phyloP scores from a whole-genome alignment of 306 rosid species.

The Castanea crenata region DNA sequence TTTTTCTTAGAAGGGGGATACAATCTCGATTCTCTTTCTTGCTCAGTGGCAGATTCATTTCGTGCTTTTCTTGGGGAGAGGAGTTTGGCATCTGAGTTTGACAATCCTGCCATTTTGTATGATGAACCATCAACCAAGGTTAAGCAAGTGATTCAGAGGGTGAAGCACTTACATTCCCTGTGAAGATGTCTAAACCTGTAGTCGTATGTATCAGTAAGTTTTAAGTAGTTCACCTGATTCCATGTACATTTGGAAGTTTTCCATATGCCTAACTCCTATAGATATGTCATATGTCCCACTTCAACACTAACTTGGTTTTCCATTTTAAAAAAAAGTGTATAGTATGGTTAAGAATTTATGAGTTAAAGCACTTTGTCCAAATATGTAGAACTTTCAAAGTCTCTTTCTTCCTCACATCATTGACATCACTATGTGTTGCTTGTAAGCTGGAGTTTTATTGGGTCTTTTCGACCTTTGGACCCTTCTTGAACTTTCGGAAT shows the following conservation, averaged over 20 bases:
- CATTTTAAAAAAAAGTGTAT: background rate
- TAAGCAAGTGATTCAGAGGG: constrained; percentile 62
- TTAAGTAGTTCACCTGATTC: background rate
- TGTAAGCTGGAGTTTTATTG: background rate
- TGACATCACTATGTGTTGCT: background rate
- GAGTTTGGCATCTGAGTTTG: constrained; percentile 76
- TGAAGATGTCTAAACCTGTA: constrained; percentile 24
- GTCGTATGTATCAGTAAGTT: background rate
- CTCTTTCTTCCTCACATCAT: background rate
- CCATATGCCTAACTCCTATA: background rate
- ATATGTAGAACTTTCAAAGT: background rate
- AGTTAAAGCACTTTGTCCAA: background rate
- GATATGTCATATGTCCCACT: background rate
- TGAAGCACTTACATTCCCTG: constrained; percentile 53
- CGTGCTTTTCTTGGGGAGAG: constrained; percentile 80
- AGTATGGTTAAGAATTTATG: background rate
- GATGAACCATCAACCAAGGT: constrained; percentile 76
- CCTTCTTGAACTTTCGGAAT: background rate
- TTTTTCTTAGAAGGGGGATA: constrained; percentile 96
- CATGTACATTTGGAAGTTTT: background rate
- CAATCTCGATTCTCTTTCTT: constrained; percentile 64
- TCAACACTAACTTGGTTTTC: background rate
- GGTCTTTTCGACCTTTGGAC: background rate
- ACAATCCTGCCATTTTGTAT: constrained; percentile 67
- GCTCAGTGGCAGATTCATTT: constrained; percentile 77